Percentiles rank a stretch among this genome's conserved stretches.
Conservation (phyloP, 495 filamentous ascomycete species). For the Daldinia decipiens region DNA sequence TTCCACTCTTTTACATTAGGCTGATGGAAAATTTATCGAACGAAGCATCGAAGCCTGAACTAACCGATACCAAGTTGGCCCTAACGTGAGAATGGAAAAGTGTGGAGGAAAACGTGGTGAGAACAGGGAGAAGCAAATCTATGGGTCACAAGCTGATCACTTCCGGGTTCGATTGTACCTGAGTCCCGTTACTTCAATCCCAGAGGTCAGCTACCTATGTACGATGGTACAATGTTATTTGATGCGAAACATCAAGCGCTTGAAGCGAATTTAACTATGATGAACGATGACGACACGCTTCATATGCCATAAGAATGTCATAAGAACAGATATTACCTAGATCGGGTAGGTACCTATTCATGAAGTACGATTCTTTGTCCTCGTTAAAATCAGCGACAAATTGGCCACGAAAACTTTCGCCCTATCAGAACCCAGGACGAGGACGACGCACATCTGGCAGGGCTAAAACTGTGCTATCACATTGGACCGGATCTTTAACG, state of each 20-base stretch:
- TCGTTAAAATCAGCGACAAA: constrained; percentile 36
- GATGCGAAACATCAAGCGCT: constrained; percentile 22
- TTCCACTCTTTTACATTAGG: constrained; percentile 39
- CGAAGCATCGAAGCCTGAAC: constrained; percentile 44
- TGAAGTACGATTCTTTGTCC: constrained; percentile 33
- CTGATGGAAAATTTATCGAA: constrained; percentile 43
- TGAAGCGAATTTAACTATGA: constrained; percentile 25
- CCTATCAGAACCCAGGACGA: constrained; percentile 31
- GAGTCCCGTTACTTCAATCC: constrained; percentile 10
- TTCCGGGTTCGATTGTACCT: constrained; percentile 25
- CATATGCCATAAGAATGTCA: not conserved
- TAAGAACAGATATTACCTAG: constrained; percentile 11
- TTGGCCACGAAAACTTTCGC: constrained; percentile 35
- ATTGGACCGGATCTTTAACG: constrained; percentile 37
- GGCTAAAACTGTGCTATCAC: constrained; percentile 23
- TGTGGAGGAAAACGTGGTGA: constrained; percentile 43
- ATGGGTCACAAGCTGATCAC: constrained; percentile 41
- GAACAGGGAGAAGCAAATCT: constrained; percentile 25
- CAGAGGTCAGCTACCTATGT: constrained; percentile 6
- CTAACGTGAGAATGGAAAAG: constrained; percentile 33
- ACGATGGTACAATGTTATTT: not conserved
- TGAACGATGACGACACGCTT: constrained; percentile 33
- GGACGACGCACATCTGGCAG: constrained; percentile 18
- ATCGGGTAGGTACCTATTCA: constrained; percentile 25
- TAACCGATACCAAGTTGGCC: constrained; percentile 33